These are phyloP conservation scores for Aphanomyces euteiches DNA, from an alignment of 352 stramenopile species.

Conservation along the genomic window DNA sequence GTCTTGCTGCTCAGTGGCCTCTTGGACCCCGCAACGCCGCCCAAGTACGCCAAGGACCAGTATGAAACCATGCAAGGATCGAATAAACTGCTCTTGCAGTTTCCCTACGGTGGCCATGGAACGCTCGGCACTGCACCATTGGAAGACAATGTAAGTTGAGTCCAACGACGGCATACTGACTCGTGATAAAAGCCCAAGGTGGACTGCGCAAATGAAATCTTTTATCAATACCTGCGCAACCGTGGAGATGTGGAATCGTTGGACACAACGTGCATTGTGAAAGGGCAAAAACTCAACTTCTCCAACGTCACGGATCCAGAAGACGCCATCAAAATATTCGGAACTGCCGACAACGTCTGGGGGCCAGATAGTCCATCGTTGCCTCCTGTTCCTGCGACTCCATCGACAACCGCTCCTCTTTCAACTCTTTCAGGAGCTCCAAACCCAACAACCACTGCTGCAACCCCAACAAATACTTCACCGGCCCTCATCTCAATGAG, in stretches of 20 bases:
- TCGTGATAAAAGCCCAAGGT: conserved; percentile 7
- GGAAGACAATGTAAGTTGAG: not conserved
- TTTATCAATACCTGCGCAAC: conserved; percentile 28
- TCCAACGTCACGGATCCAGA: not conserved
- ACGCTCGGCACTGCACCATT: conserved; percentile 37
- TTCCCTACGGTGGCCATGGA: conserved; percentile 44
- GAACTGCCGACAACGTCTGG: conserved; percentile 5
- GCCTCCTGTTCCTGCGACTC: not conserved
- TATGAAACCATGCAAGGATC: conserved; percentile 33
- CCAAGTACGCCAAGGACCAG: conserved; percentile 40
- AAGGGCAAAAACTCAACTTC: conserved; percentile 11
- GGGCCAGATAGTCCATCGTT: not conserved
- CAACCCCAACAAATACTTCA: not conserved
- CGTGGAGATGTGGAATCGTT: conserved; percentile 33
- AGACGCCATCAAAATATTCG: conserved; percentile 6
- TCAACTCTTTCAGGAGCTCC: no score
- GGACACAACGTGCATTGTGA: conserved; percentile 35
- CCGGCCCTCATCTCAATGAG: no score
- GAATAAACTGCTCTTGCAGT: conserved; percentile 45
- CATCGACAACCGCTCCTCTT: not conserved
- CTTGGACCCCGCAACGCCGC: conserved; percentile 39
- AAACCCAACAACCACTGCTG: not conserved
- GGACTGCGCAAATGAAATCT: conserved; percentile 31
- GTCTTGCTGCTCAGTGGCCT: conserved; percentile 39
- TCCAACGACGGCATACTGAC: not conserved